Conservation (phyloP, 139 green algal genomes). For the Gonium pectorale region DNA sequence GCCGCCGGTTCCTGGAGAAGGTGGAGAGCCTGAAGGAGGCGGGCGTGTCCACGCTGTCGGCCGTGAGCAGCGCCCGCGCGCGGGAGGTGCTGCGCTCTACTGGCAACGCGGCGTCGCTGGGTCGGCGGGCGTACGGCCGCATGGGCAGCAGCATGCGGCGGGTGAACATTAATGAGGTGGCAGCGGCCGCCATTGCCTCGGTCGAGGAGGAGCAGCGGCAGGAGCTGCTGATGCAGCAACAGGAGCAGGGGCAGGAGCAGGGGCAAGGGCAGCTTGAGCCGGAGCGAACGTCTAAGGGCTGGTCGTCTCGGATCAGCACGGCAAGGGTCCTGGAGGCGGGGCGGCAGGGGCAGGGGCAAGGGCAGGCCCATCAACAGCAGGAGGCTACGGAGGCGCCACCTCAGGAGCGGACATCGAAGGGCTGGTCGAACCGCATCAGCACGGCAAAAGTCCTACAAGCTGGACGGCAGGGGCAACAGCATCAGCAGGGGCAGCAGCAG, state of each 20-base stretch:
- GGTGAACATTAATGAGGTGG: not conserved
- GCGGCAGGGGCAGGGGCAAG: not conserved
- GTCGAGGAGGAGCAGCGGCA: not conserved
- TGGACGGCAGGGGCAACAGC: not conserved
- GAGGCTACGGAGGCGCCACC: no score
- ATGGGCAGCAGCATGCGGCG: not conserved
- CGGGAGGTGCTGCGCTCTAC: not conserved
- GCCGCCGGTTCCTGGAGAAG: slow-evolving; percentile 18
- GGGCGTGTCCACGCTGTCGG: not conserved
- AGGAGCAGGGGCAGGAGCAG: not conserved
- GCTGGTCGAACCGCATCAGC: no score
- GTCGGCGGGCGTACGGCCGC: not conserved
- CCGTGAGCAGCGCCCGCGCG: not conserved
- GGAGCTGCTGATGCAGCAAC: no score
- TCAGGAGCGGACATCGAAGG: no score
- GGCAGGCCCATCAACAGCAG: no score
- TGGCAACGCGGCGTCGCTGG: not conserved
- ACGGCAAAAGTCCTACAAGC: no score
- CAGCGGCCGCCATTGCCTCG: not conserved
- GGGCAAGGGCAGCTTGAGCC: no score
- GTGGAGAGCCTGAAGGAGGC: slow-evolving; percentile 26
- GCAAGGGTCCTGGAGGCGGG: no score
- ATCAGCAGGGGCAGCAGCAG: not conserved
- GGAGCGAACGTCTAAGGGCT: no score
- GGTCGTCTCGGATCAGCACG: no score